These are phyloP conservation scores for Trypethelium eluteriae DNA, from an alignment of 495 filamentous ascomycete genomes.

Conservation along the genomic window DNA sequence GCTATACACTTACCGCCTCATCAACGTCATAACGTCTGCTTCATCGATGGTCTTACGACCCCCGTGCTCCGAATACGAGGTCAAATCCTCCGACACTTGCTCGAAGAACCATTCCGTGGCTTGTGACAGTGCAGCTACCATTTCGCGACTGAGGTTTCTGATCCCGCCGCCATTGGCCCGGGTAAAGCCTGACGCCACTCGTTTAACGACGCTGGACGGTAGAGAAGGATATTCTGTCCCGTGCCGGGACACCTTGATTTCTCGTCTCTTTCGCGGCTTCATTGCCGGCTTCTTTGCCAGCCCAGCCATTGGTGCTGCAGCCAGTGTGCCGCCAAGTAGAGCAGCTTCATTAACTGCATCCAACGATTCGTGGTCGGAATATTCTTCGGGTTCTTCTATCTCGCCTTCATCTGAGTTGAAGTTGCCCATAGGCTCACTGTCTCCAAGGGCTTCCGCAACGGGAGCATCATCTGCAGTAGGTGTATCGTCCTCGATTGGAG, in stretches of 20 bases:
- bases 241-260: slow-evolving; percentile 58
- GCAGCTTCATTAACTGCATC: not conserved
- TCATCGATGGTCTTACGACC: slow-evolving; percentile 80
- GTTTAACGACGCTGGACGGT: slow-evolving; percentile 61
- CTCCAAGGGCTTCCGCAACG: slow-evolving; percentile 11
- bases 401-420: not conserved
- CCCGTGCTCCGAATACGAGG: slow-evolving; percentile 71
- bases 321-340: not conserved
- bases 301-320: not conserved
- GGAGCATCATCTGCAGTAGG: slow-evolving; percentile 29
- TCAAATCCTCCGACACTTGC: slow-evolving; percentile 70
- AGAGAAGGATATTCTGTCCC: slow-evolving; percentile 70
- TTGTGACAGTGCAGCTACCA: slow-evolving; percentile 63
- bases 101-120: slow-evolving; percentile 86
- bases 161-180: slow-evolving; percentile 53
- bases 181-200: slow-evolving; percentile 63
- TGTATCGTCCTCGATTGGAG: slow-evolving; percentile 37
- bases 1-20: slow-evolving; percentile 60
- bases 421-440: not conserved
- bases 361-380: slow-evolving; percentile 3
- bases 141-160: slow-evolving; percentile 61
- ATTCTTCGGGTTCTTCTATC: not conserved
- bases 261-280: slow-evolving; percentile 37
- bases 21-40: slow-evolving; percentile 68
- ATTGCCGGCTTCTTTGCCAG: slow-evolving; percentile 26